These are phyloP conservation scores for Mimosa bimucronata DNA, from an alignment of 306 rosid species.

Conservation along the genomic window DNA sequence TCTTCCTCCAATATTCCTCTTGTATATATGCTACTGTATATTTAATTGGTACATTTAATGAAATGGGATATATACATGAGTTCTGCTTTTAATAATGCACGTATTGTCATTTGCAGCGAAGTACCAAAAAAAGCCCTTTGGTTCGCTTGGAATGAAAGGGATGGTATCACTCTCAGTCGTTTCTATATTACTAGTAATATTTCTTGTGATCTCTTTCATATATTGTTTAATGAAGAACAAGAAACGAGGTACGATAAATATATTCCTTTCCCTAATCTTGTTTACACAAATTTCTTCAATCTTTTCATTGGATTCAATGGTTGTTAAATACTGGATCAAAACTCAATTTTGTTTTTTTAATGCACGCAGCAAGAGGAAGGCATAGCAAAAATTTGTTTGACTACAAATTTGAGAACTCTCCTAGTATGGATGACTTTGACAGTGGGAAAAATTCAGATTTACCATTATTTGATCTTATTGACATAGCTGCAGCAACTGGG, in stretches of 20 bases:
- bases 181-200: constrained; percentile 6
- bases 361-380: background rate
- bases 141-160: constrained; percentile 50
- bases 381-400: background rate
- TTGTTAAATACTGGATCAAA: background rate
- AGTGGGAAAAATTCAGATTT: constrained; percentile 2
- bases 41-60: background rate
- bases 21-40: background rate
- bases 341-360: background rate
- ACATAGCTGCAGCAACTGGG: constrained; percentile 41
- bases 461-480: background rate
- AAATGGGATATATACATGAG: background rate
- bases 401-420: background rate
- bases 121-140: constrained; percentile 39
- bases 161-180: constrained; percentile 27
- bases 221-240: constrained; percentile 20
- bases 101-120: constrained; percentile 35
- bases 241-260: constrained; percentile 2
- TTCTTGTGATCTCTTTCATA: constrained; percentile 13
- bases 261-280: background rate
- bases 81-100: background rate
- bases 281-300: background rate
- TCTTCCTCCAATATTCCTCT: background rate
- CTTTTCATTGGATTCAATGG: background rate
- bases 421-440: background rate